These are phyloP conservation scores for Trichomonascus vanleenenianus DNA, from an alignment of 805 yeast genomes.

Conservation along the genomic window DNA sequence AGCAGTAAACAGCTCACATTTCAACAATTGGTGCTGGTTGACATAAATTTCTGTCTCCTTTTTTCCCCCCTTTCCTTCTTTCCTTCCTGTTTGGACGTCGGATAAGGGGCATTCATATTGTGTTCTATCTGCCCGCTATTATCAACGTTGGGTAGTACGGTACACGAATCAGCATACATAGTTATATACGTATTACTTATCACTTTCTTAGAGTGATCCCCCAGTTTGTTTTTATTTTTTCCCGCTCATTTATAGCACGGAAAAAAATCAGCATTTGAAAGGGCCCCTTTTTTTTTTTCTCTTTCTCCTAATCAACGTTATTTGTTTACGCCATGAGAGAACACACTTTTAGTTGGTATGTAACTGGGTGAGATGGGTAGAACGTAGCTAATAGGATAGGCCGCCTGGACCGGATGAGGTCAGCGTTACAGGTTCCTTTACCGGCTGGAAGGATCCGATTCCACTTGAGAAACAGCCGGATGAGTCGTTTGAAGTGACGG, in stretches of 20 bases:
- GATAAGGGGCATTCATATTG: no score
- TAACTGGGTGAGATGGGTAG: background rate
- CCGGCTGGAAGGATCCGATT: background rate
- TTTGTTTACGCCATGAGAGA: background rate
- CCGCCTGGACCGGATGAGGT: background rate
- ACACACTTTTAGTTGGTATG: background rate
- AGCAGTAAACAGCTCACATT: no score
- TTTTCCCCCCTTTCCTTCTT: no score
- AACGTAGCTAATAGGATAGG: background rate
- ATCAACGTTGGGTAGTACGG: no score
- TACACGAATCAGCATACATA: background rate
- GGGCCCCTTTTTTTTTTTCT: background rate
- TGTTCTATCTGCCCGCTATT: no score
- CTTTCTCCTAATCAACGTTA: background rate
- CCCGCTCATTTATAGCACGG: background rate
- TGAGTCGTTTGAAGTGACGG: background rate
- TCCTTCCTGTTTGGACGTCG: no score
- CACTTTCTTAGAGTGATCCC: background rate
- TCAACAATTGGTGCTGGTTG: no score
- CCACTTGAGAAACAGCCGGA: background rate
- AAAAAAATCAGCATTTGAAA: background rate
- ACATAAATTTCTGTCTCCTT: no score
- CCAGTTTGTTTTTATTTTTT: background rate
- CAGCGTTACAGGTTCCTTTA: background rate
- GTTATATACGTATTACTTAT: background rate